These are phyloP conservation scores for Rhododendron molle DNA, from an alignment of 148 eudicot species.

Conservation along the genomic window DNA sequence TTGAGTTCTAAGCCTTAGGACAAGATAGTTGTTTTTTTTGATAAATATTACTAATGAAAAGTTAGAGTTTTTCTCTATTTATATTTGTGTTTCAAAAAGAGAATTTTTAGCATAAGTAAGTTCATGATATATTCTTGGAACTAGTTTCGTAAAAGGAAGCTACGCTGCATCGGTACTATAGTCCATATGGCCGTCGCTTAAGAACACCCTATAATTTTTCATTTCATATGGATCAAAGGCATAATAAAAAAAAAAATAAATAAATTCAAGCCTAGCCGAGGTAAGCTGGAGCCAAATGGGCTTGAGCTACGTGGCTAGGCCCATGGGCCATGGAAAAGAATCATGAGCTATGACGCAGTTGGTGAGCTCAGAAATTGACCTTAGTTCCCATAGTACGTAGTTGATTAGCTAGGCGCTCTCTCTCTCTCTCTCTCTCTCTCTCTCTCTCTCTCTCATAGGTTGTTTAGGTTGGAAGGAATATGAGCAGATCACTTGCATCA, in stretches of 20 bases:
- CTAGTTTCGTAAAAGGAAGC: no score
- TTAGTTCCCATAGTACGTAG: neutral
- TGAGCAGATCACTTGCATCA: neutral
- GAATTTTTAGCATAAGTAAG: no score
- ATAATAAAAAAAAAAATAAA: no score
- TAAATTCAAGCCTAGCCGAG: neutral
- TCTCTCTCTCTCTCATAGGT: neutral
- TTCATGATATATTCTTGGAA: no score
- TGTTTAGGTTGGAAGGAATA: neutral
- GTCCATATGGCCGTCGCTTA: no score
- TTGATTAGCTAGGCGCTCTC: neutral
- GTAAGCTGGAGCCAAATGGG: neutral
- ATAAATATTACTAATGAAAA: no score
- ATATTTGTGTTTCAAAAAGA: no score
- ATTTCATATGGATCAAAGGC: neutral
- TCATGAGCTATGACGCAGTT: neutral
- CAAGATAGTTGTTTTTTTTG: no score
- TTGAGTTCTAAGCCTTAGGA: no score
- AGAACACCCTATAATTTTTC: no score
- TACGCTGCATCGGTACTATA: no score
- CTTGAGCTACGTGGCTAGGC: neutral
- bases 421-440: neutral
- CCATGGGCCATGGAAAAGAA: neutral
- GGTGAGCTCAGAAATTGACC: neutral
- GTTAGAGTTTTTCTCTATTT: no score